These are phyloP conservation scores for Didymellaceae sp. DNA, from an alignment of 2,329 filamentous ascomycete species.

Conservation along the genomic window DNA sequence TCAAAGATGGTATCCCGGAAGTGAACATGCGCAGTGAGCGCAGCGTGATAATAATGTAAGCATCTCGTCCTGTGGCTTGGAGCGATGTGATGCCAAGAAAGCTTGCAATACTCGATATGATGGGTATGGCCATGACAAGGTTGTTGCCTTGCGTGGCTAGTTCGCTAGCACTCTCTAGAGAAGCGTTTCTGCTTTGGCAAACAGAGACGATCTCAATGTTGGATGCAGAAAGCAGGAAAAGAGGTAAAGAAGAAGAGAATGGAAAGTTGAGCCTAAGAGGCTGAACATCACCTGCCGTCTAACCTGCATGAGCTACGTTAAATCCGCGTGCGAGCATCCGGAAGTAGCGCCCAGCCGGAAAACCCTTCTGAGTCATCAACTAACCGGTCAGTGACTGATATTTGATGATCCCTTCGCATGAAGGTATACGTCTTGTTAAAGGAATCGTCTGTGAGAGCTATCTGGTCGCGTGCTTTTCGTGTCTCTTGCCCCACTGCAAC, in stretches of 20 bases:
- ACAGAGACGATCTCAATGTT: slow-evolving; percentile 2
- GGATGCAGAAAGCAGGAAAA: slow-evolving; percentile 1
- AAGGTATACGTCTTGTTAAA: no score
- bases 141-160: neutral
- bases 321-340: slow-evolving; percentile 14
- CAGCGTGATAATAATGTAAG: slow-evolving; percentile 53
- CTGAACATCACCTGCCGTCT: slow-evolving; percentile 13
- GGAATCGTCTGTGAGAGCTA: no score
- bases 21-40: slow-evolving; percentile 46
- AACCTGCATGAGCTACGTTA: slow-evolving; percentile 13
- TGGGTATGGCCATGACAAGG: slow-evolving; percentile 24
- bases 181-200: slow-evolving; percentile 2
- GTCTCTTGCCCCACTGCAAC: neutral
- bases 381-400: neutral
- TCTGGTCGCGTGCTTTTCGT: slow-evolving; percentile 6
- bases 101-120: slow-evolving; percentile 29
- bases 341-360: neutral
- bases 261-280: slow-evolving; percentile 12
- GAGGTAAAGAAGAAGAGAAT: slow-evolving; percentile 17
- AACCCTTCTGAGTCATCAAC: slow-evolving; percentile 7
- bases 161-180: neutral
- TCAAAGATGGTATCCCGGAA: slow-evolving; percentile 46
- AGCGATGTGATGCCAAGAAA: slow-evolving; percentile 45
- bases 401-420: no score
- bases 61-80: slow-evolving; percentile 44